Evolutionary conservation across 2,329 filamentous ascomycete species (phyloP), one percentile per base, ranked within the genome.

Genomic region (Aspergillus aculeatus): DNA sequence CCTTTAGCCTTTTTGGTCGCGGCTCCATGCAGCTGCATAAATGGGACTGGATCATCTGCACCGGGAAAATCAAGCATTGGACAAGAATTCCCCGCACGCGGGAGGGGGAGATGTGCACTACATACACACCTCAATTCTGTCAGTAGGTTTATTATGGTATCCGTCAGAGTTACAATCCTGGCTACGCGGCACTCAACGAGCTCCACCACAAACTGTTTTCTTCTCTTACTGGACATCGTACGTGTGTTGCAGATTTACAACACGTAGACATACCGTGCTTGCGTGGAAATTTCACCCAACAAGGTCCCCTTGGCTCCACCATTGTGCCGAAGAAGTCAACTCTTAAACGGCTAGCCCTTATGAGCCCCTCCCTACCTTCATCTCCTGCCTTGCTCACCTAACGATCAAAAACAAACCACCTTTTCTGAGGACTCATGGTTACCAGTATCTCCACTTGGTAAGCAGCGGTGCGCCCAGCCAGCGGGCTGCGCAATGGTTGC

Each of bases 1-100:
- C 32, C 32, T 35, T 44, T 19, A 44, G 38, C 38, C 38, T 7
- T 19, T 16, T 44, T 19, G 5, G 38, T 44, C 38, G 38, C 38
- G 38, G 48, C 26, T 53, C 51, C 32, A 44, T 53, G 51, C 51
- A 53, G 51, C 38, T 44, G 38, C 38, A 44, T 6, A 3, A 44
- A 19, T 16, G 16, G 38, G 6, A 6, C 38, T 44, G 38, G 6
- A 38, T 24, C 51, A 24, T 35, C 21, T 44, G 51, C 21, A n/a
- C 35, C 24, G 12, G 32, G 35, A 41, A 10, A 53, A 21, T 53
- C 51, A 53, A 53, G 51, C 51, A 53, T 53, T 53, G 51, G 51
- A 35, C 23, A 24, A 16, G n/a, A 53, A 53, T 53, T 53, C 51
- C 41, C 51, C 51, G 51, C 51, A 53, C 51, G 51, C 51, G 51